phyloP scores from a whole-genome alignment of 805 yeast genomes.

The Grigorovia transvaalensis region DNA sequence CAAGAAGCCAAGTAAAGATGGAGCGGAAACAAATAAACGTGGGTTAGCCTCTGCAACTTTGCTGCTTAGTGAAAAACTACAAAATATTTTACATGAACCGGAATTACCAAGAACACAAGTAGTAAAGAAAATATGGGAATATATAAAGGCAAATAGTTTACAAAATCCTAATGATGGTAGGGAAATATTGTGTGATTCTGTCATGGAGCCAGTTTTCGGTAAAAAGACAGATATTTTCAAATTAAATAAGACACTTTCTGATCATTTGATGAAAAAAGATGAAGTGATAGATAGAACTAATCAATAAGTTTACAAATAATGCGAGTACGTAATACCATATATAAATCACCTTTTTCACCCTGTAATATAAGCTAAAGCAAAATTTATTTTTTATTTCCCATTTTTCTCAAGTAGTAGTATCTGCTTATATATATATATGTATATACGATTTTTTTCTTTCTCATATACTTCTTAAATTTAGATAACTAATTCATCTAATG shows the following conservation, averaged over 20 bases:
- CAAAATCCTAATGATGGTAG: conserved; percentile 62
- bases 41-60: conserved; percentile 33
- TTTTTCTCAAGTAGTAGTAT: neutral
- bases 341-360: too few relatives aligned
- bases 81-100: conserved; percentile 36
- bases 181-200: conserved; percentile 54
- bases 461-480: conserved; percentile 23
- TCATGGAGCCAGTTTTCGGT: conserved; percentile 49
- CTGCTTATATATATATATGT: neutral
- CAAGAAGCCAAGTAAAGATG: conserved; percentile 1
- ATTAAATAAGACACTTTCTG: conserved; percentile 43
- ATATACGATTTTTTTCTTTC: neutral
- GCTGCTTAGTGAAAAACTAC: conserved; percentile 42
- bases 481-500: conserved; percentile 29
- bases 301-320: neutral
- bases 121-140: conserved; percentile 59
- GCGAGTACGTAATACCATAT: neutral
- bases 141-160: conserved; percentile 50
- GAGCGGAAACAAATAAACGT: neutral
- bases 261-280: conserved; percentile 37
- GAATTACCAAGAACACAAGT: conserved; percentile 57
- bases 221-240: conserved; percentile 47
- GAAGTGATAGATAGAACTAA: conserved; percentile 7
- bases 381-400: neutral
- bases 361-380: neutral